Conservation (phyloP, 1,139 yeast species). For the Wickerhamomyces sp. region DNA sequence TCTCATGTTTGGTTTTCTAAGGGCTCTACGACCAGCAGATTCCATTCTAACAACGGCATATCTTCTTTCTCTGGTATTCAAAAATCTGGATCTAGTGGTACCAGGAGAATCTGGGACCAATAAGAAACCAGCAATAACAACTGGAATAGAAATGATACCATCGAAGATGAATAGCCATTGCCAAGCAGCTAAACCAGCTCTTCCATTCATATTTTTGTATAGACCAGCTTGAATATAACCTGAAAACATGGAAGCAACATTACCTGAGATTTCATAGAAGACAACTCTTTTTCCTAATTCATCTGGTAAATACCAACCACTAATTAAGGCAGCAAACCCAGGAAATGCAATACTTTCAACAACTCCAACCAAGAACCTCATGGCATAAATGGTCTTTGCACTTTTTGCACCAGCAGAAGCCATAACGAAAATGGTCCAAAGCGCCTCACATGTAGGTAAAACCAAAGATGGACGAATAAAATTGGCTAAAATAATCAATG, state of each 20-base stretch:
- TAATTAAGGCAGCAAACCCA: conserved; percentile 24
- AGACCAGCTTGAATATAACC: conserved; percentile 34
- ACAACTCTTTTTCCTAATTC: conserved; percentile 26
- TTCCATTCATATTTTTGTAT: conserved; percentile 26
- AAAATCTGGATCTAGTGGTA: conserved; percentile 18
- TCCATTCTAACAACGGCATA: conserved; percentile 12
- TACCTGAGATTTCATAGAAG: conserved; percentile 28
- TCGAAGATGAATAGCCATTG: conserved; percentile 34
- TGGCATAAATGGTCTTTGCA: conserved; percentile 34
- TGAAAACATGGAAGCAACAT: conserved; percentile 32
- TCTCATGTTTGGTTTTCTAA: conserved; percentile 2
- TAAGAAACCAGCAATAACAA: conserved; percentile 28
- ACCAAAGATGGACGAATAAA: conserved; percentile 46
- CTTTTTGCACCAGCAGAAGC: conserved; percentile 45
- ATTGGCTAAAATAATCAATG: conserved; percentile 42
- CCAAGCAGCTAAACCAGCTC: conserved; percentile 30
- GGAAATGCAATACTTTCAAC: conserved; percentile 27
- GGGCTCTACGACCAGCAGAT: conserved; percentile 8
- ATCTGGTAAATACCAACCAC: conserved; percentile 27
- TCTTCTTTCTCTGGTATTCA: conserved; percentile 6
- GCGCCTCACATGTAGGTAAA: conserved; percentile 32
- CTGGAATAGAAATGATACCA: conserved; percentile 28
- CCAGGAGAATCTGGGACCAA: conserved; percentile 37
- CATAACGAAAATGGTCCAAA: conserved; percentile 32
- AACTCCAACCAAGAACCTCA: conserved; percentile 29